A percentile compares a stretch with the other conserved stretches of the same genome.
These are phyloP conservation scores for Gossypium gossypioides DNA, from an alignment of 441 rosid species.

Conservation along the genomic window DNA sequence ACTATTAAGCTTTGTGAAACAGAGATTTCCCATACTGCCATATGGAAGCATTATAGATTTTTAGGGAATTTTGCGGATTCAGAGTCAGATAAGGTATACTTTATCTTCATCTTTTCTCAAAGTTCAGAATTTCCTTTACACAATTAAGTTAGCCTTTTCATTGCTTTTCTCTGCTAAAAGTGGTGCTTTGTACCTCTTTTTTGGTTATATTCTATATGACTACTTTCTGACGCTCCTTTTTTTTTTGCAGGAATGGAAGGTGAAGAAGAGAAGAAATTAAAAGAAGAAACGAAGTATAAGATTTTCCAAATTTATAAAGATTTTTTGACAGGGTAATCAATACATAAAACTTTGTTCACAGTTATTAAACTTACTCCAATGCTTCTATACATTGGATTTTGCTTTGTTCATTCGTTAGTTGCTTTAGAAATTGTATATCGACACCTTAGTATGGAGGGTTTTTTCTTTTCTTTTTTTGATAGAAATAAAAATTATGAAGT, in stretches of 20 bases:
- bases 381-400: neutral
- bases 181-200: neutral
- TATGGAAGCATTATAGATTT: too few relatives aligned
- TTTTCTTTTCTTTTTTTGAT: neutral
- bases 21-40: too few relatives aligned
- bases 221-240: neutral
- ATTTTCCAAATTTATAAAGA: slow-evolving; percentile 36
- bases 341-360: neutral
- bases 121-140: neutral
- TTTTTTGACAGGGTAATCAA: slow-evolving; percentile 43
- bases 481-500: neutral
- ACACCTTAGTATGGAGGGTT: neutral
- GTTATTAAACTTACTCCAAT: neutral
- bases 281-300: slow-evolving; percentile 26
- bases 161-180: neutral
- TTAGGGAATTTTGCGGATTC: too few relatives aligned
- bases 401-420: neutral
- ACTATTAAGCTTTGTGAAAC: too few relatives aligned
- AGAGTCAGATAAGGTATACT: neutral
- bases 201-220: neutral
- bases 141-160: neutral
- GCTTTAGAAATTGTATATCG: neutral
- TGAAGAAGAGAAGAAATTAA: slow-evolving; percentile 19
- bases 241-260: slow-evolving; percentile 14
- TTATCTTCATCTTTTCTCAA: neutral